Evolutionary conservation across 2,329 filamentous ascomycete species (phyloP).

Genomic region (Fusarium xyrophilum): DNA sequence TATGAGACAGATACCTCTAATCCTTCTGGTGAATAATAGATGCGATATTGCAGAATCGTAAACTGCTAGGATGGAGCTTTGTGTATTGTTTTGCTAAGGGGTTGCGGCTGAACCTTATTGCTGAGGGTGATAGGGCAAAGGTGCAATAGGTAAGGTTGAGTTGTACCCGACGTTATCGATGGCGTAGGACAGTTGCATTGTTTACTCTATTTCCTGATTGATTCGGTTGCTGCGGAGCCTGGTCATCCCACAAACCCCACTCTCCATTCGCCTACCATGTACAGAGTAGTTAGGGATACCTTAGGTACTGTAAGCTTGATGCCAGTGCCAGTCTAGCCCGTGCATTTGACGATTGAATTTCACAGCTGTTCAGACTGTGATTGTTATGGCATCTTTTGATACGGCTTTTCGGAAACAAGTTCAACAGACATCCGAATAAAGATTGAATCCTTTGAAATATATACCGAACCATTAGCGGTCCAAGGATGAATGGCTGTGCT

Average conservation of each 20-base stretch:
- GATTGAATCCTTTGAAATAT: not conserved
- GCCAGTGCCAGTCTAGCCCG: not conserved
- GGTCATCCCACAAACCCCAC: conserved; percentile 33
- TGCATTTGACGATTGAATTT: not conserved
- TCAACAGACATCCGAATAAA: not conserved
- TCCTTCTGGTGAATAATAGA: conserved; percentile 7
- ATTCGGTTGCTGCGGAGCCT: conserved; percentile 43
- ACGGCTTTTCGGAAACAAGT: not conserved
- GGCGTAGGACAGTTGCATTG: conserved; percentile 32
- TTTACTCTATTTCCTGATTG: conserved; percentile 45
- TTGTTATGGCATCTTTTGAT: not conserved
- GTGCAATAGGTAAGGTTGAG: conserved; percentile 11
- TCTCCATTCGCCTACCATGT: conserved; percentile 16
- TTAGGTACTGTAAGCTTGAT: not conserved
- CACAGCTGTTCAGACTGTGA: not conserved
- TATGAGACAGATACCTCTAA: conserved; percentile 23
- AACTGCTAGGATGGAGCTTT: conserved; percentile 13
- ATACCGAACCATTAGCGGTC: not conserved
- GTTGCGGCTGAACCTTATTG: conserved; percentile 11
- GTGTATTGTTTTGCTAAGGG: conserved; percentile 11
- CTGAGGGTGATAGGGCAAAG: conserved; percentile 27
- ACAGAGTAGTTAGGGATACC: too few species aligned
- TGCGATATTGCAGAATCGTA: conserved; percentile 8
- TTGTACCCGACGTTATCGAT: conserved; percentile 9
- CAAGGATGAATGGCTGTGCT: not conserved